A percentile compares a stretch with the other conserved stretches of the same genome.
phyloP scores from a whole-genome alignment of 2,329 filamentous ascomycete species.

The Penicillium sclerotigenum region DNA sequence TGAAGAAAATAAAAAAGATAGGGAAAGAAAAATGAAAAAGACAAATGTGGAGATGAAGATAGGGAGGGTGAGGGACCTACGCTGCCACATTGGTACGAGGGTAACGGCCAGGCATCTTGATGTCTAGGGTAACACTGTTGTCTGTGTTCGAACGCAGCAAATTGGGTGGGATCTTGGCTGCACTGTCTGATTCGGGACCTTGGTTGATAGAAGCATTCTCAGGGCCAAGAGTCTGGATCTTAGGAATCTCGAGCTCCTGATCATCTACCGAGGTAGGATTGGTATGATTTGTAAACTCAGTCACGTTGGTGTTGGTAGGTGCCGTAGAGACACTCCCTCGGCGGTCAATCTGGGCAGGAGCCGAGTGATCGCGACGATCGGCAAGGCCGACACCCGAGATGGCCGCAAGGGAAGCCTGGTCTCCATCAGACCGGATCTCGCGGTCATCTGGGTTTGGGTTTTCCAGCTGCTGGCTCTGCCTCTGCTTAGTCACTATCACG shows the following conservation, averaged over 20 bases:
- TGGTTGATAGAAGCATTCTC: conserved; percentile 11
- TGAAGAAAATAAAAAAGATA: conserved; percentile 8
- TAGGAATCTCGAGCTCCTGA: conserved; percentile 13
- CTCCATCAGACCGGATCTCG: conserved; percentile 19
- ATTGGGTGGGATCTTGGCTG: conserved; percentile 5
- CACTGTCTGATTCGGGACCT: background rate
- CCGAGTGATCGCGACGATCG: conserved; percentile 20
- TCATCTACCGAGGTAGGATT: conserved; percentile 35
- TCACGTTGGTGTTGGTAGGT: conserved; percentile 34
- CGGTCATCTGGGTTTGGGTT: conserved; percentile 13
- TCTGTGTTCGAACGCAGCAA: conserved; percentile 21
- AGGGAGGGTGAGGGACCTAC: conserved; percentile 9
- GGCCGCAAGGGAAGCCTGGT: conserved; percentile 14
- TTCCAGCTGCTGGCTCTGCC: conserved; percentile 15
- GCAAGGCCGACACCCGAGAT: conserved; percentile 18
- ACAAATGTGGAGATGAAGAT: conserved; percentile 2
- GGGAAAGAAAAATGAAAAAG: conserved; percentile 5
- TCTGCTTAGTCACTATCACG: conserved; percentile 29
- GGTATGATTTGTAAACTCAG: conserved; percentile 34
- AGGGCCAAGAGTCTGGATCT: conserved; percentile 7
- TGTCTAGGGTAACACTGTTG: conserved; percentile 32
- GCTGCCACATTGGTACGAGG: conserved; percentile 33
- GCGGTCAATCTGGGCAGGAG: conserved; percentile 20
- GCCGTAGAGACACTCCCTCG: conserved; percentile 35
- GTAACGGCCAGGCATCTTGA: conserved; percentile 38